Percentiles rank a stretch among this genome's conserved stretches.
Conservation (phyloP, 768 basidiomycete genomes). For the Rhizopogon vinicolor region DNA sequence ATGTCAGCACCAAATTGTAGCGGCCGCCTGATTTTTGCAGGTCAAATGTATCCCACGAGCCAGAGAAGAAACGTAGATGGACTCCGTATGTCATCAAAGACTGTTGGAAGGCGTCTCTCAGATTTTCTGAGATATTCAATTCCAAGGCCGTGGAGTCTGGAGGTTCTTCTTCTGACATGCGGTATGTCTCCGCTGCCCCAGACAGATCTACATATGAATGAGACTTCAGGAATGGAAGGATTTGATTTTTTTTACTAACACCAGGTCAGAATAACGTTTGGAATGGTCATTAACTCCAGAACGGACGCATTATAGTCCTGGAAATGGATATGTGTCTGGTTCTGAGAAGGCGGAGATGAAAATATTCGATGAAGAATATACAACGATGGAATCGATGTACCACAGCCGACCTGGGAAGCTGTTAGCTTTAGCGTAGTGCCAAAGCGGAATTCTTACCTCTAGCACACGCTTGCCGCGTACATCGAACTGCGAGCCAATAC, state of each 20-base stretch:
- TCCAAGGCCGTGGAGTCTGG: constrained; percentile 38
- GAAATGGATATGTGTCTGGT: constrained; percentile 58
- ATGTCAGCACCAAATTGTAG: constrained; percentile 78
- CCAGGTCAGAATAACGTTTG: constrained; percentile 78
- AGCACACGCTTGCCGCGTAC: constrained; percentile 53
- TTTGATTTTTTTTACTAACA: constrained; percentile 45
- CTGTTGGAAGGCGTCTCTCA: constrained; percentile 58
- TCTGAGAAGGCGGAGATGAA: constrained; percentile 18
- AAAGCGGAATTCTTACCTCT: constrained; percentile 50
- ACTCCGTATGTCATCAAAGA: constrained; percentile 55
- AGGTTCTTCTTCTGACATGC: constrained; percentile 24
- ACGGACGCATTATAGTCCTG: constrained; percentile 92
- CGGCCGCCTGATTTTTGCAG: constrained; percentile 24
- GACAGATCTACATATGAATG: constrained; percentile 48
- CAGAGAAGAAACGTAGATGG: constrained; percentile 70
- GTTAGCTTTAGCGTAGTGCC: background rate
- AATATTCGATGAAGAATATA: constrained; percentile 67
- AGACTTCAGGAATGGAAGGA: background rate
- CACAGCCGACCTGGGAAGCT: constrained; percentile 75
- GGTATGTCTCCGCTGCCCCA: constrained; percentile 46
- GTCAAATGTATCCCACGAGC: constrained; percentile 70
- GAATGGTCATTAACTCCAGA: constrained; percentile 71
- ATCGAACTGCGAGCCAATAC: constrained; percentile 18
- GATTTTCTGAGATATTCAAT: constrained; percentile 57
- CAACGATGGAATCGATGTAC: constrained; percentile 82